A percentile compares a stretch with the other conserved stretches of the same genome.
Conservation (phyloP, 2,329 filamentous ascomycete genomes). For the Colletotrichum chrysophilum region DNA sequence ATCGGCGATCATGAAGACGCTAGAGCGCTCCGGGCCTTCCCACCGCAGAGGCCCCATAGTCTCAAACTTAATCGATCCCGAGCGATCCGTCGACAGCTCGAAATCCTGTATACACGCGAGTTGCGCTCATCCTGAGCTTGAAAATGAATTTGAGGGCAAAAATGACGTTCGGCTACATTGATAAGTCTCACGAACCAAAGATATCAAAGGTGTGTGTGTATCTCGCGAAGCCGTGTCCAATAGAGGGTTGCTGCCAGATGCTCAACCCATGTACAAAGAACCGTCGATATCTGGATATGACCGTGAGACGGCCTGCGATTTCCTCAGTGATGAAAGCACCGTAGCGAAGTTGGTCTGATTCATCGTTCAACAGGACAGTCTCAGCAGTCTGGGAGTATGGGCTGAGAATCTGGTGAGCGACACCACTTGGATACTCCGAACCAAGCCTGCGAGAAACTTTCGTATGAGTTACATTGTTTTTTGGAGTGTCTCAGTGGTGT, state of each 20-base stretch:
- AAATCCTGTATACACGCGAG: not conserved
- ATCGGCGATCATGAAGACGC: not conserved
- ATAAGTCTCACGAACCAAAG: not conserved
- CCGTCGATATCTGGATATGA: not conserved
- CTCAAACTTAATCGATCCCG: not conserved
- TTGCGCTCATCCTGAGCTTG: not conserved
- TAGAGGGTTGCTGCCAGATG: not conserved
- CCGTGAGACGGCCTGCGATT: not conserved
- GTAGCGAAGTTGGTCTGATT: not conserved
- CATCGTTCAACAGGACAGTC: fast-evolving
- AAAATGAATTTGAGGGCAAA: not conserved
- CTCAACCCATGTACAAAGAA: not conserved
- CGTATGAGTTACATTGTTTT: not conserved
- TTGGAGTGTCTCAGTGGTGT: not conserved
- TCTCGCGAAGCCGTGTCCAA: not conserved
- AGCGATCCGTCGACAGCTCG: not conserved
- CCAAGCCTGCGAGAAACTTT: not conserved
- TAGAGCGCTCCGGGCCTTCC: not conserved
- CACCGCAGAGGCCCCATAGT: not conserved
- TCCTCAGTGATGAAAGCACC: not conserved
- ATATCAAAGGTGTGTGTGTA: not conserved
- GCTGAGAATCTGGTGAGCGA: not conserved
- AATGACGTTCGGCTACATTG: fast-evolving
- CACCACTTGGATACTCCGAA: fast-evolving
- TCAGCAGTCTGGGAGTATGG: not conserved